Percentiles rank a stretch among this genome's conserved stretches.
Evolutionary conservation across 129 eudicot genomes (phyloP).

Genomic region (sunflower (Helianthus annuus)): DNA sequence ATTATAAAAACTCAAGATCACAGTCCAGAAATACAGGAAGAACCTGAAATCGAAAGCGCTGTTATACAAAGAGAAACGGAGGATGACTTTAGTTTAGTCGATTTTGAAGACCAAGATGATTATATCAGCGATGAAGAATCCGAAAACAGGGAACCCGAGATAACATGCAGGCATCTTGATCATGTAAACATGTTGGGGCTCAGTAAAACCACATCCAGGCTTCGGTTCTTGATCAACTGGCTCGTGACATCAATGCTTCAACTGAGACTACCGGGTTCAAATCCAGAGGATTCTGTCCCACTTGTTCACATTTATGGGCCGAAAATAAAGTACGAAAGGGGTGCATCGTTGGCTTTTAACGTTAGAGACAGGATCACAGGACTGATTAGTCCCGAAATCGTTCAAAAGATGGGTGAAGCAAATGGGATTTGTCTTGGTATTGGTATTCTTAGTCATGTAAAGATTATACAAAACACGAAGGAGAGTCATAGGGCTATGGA

Average conservation of each 20-base stretch:
- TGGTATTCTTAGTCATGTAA: slow-evolving; percentile 74
- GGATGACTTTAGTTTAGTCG: slow-evolving; percentile 65
- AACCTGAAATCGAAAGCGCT: slow-evolving; percentile 46
- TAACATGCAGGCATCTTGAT: slow-evolving; percentile 80
- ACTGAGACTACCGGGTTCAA: slow-evolving; percentile 50
- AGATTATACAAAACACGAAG: slow-evolving; percentile 57
- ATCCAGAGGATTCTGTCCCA: slow-evolving; percentile 38
- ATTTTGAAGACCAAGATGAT: slow-evolving; percentile 54
- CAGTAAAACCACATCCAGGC: slow-evolving; percentile 79
- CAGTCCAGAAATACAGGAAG: slow-evolving; percentile 73
- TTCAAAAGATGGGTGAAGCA: slow-evolving; percentile 75
- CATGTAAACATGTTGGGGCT: slow-evolving; percentile 91
- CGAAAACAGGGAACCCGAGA: slow-evolving; percentile 72
- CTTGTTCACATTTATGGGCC: slow-evolving; percentile 93
- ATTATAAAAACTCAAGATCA: slow-evolving; percentile 53
- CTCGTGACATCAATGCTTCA: slow-evolving; percentile 90
- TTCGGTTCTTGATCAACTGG: slow-evolving; percentile 86
- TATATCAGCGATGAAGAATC: slow-evolving; percentile 60
- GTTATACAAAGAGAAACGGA: slow-evolving; percentile 85
- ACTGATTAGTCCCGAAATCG: slow-evolving; percentile 65
- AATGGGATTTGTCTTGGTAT: slow-evolving; percentile 73
- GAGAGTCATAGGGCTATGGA: slow-evolving; percentile 40
- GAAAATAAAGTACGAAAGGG: slow-evolving; percentile 88
- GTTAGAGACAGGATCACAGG: slow-evolving; percentile 62
- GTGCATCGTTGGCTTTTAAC: slow-evolving; percentile 89